A percentile compares a stretch with the other conserved stretches of the same genome.
These are phyloP conservation scores for Botryotinia calthae DNA, from an alignment of 2,329 filamentous ascomycete species.

Conservation along the genomic window DNA sequence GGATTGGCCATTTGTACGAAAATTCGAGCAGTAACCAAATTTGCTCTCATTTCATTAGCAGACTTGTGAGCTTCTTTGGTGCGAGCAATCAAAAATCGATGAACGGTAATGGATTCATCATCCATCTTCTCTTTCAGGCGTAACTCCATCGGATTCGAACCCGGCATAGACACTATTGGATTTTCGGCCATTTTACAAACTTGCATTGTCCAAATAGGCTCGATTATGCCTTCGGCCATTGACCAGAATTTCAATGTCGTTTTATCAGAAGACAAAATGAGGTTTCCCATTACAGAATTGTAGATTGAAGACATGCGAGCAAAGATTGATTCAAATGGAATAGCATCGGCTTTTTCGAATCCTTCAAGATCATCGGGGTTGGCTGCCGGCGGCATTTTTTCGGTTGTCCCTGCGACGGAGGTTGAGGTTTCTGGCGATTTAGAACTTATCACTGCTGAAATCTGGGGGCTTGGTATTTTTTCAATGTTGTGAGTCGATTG, in stretches of 20 bases:
- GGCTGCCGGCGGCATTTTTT: neutral
- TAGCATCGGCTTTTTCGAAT: conserved; percentile 23
- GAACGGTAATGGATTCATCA: conserved; percentile 19
- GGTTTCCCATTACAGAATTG: conserved; percentile 30
- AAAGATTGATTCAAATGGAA: conserved; percentile 23
- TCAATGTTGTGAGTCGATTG: neutral
- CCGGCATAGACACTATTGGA: conserved; percentile 32
- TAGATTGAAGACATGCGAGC: conserved; percentile 30
- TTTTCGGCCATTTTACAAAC: conserved; percentile 29
- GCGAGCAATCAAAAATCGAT: conserved; percentile 32
- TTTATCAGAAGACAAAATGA: conserved; percentile 33
- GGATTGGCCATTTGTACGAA: conserved; percentile 25
- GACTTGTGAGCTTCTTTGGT: conserved; percentile 23
- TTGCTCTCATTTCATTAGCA: conserved; percentile 33
- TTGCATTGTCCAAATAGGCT: conserved; percentile 25
- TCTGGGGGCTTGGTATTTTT: neutral
- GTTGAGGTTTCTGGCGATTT: neutral
- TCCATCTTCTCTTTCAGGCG: conserved; percentile 26
- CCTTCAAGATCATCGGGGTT: neutral
- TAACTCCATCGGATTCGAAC: conserved; percentile 38
- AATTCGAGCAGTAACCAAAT: conserved; percentile 32
- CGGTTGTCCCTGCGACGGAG: no score
- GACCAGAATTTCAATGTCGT: conserved; percentile 29
- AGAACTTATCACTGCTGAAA: neutral
- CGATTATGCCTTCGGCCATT: conserved; percentile 19